Conservation (phyloP, 2,329 filamentous ascomycete species). For the Venturiaceae sp. region DNA sequence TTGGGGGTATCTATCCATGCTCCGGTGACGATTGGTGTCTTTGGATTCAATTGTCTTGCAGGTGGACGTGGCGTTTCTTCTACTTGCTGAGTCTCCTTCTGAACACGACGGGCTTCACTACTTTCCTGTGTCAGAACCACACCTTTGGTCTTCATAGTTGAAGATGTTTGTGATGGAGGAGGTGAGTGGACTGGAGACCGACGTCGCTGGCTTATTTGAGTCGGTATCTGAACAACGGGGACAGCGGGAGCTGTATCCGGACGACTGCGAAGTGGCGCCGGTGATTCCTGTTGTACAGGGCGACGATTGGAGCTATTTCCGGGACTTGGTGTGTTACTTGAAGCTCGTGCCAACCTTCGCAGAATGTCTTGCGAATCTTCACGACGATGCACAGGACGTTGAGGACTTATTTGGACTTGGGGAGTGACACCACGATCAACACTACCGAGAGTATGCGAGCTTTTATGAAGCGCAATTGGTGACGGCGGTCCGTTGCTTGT, state of each 20-base stretch:
- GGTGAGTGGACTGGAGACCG: neutral
- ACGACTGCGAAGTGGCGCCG: neutral
- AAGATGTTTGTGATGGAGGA: neutral
- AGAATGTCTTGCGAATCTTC: slow-evolving; percentile 37
- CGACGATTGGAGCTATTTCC: slow-evolving; percentile 7
- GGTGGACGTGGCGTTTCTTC: slow-evolving; percentile 10
- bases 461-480: slow-evolving; percentile 14
- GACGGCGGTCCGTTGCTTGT: neutral
- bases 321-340: slow-evolving; percentile 36
- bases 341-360: slow-evolving; percentile 33
- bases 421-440: slow-evolving; percentile 19
- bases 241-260: neutral
- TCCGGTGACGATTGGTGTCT: slow-evolving; percentile 36
- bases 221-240: neutral
- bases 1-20: slow-evolving; percentile 35
- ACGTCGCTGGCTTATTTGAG: neutral
- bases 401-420: slow-evolving; percentile 15
- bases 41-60: slow-evolving; percentile 15
- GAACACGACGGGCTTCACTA: neutral
- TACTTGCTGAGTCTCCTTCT: neutral
- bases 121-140: neutral
- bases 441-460: slow-evolving; percentile 21
- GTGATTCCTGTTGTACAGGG: neutral
- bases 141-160: neutral
- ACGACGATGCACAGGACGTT: slow-evolving; percentile 22